Percentiles rank a stretch among this genome's conserved stretches.
Evolutionary conservation across 495 filamentous ascomycete species (phyloP).

Genomic region (Astrothelium subdiscretum): DNA sequence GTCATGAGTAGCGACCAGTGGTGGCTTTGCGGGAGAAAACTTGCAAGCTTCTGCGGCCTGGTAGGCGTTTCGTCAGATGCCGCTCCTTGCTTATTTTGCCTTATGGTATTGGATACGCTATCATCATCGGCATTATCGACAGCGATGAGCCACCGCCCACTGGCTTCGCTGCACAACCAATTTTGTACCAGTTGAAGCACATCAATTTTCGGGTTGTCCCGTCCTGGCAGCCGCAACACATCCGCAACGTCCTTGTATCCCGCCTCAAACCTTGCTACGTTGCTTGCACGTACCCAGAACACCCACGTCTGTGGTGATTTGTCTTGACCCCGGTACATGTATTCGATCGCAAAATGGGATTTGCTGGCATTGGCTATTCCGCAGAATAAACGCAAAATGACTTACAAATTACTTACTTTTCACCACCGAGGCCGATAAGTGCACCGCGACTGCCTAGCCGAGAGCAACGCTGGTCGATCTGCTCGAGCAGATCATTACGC

Average conservation of each 20-base stretch:
- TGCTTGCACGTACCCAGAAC: constrained; percentile 40
- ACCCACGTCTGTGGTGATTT: constrained; percentile 34
- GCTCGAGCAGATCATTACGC: constrained; percentile 6
- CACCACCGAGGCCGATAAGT: constrained; percentile 27
- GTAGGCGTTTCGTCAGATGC: background rate
- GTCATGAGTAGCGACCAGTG: constrained; percentile 6
- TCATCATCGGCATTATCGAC: constrained; percentile 43
- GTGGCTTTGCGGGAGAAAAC: constrained; percentile 2
- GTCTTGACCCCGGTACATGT: constrained; percentile 27
- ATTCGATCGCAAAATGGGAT: constrained; percentile 32
- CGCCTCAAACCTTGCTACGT: constrained; percentile 26
- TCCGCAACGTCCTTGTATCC: constrained; percentile 18
- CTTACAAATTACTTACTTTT: constrained; percentile 14
- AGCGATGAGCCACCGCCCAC: constrained; percentile 36
- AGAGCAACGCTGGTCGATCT: constrained; percentile 9
- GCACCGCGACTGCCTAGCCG: constrained; percentile 12
- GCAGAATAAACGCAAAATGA: background rate
- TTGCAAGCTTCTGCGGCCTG: background rate
- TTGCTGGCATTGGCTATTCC: constrained; percentile 19
- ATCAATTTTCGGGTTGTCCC: constrained; percentile 25
- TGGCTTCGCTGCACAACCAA: constrained; percentile 28
- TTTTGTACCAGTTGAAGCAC: constrained; percentile 25
- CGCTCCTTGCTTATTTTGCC: background rate
- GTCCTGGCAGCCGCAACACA: constrained; percentile 11
- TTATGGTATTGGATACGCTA: constrained; percentile 12